A percentile compares a stretch with the other conserved stretches of the same genome.
These are phyloP conservation scores for Exophiala lecanii-corni DNA, from an alignment of 2,329 filamentous ascomycete species.

Conservation along the genomic window DNA sequence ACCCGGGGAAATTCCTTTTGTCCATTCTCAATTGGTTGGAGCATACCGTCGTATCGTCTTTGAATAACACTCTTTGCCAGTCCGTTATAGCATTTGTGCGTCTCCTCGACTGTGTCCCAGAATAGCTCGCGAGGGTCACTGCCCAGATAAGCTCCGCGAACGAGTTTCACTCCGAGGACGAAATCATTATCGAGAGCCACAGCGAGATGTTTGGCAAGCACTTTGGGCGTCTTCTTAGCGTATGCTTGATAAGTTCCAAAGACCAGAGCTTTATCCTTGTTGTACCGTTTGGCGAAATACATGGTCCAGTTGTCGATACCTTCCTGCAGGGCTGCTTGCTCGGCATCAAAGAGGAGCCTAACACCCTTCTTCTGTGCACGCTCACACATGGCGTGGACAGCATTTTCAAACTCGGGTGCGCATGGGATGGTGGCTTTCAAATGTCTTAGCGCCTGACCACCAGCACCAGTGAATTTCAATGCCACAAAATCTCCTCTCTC, in stretches of 20 bases:
- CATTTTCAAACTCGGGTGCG: constrained; percentile 58
- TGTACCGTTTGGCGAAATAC: constrained; percentile 71
- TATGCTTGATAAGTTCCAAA: constrained; percentile 80
- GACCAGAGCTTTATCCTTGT: constrained; percentile 64
- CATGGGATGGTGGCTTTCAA: constrained; percentile 61
- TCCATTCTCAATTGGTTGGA: constrained; percentile 43
- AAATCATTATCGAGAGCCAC: constrained; percentile 57
- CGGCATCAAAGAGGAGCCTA: constrained; percentile 76
- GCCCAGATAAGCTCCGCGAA: constrained; percentile 69
- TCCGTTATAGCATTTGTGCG: constrained; percentile 67
- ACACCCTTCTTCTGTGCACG: constrained; percentile 66
- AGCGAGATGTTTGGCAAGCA: constrained; percentile 57
- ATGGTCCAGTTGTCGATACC: constrained; percentile 80
- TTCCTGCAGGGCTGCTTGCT: constrained; percentile 72
- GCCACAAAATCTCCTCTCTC: constrained; percentile 58
- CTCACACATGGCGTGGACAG: constrained; percentile 70
- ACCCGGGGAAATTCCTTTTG: constrained; percentile 51
- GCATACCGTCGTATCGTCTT: constrained; percentile 54
- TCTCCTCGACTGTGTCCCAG: constrained; percentile 66
- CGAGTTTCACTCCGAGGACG: constrained; percentile 68
- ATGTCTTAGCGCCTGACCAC: constrained; percentile 63
- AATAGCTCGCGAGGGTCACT: constrained; percentile 67
- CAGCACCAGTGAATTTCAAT: constrained; percentile 77
- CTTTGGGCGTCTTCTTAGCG: constrained; percentile 57
- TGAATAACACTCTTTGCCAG: constrained; percentile 64